A percentile compares a stretch with the other conserved stretches of the same genome.
Conservation (phyloP, 371 early-diverging fungal genomes). For the Chytridium lagenaria region DNA sequence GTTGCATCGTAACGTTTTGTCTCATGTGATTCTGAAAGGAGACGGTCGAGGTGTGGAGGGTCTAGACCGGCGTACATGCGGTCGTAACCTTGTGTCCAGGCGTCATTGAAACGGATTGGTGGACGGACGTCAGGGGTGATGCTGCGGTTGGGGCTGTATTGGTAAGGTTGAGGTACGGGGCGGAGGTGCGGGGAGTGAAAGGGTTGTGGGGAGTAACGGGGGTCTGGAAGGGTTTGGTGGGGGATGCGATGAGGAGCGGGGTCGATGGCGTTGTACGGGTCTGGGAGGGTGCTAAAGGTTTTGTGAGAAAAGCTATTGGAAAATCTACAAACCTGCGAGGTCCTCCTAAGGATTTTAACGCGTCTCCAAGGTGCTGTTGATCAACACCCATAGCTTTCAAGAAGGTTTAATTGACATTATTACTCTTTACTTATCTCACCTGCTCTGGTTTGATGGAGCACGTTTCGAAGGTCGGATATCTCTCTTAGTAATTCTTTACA, state of each 20-base stretch:
- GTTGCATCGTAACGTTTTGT: conserved; percentile 7
- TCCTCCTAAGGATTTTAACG: background rate
- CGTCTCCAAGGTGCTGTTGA: conserved; percentile 9
- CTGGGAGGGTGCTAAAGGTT: conserved; percentile 1
- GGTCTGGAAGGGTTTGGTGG: background rate
- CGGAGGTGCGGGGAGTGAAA: background rate
- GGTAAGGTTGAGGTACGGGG: conserved; percentile 11
- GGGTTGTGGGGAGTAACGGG: background rate
- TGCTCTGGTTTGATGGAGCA: conserved; percentile 46
- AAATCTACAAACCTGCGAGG: conserved; percentile 1
- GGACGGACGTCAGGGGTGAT: background rate
- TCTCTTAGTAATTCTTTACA: conserved; percentile 52
- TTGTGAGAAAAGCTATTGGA: background rate
- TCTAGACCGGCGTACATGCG: conserved; percentile 22
- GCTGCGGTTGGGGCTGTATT: conserved; percentile 3
- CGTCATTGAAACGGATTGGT: conserved; percentile 2
- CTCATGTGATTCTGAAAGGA: background rate
- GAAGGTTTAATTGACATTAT: background rate
- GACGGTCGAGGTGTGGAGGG: background rate
- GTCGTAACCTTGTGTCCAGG: conserved; percentile 21
- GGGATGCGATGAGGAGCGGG: background rate
- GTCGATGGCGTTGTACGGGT: background rate
- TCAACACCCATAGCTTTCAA: conserved; percentile 2
- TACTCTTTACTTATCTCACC: conserved; percentile 17
- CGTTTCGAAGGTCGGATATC: conserved; percentile 42